Base-by-base conservation (phyloP, 345 rosid species). In the Theobroma cacao region DNA sequence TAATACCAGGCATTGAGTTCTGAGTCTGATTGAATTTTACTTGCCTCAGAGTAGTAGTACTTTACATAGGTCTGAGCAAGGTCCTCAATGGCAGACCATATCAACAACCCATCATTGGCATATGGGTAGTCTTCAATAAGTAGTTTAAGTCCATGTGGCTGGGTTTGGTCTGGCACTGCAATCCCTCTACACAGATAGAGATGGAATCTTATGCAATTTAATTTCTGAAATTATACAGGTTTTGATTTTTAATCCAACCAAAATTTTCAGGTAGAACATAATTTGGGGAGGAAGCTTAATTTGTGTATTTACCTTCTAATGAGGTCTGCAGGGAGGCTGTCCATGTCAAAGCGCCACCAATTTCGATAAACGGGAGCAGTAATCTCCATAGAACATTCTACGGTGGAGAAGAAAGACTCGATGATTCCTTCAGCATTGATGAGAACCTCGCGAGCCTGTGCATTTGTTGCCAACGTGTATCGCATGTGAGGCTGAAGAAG, bases 401-500 rank as follows among this genome's bases (percentile, higher is more conserved):
- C 98, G 11, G 98, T 94, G 10, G 98, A 90, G 92, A 95, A 93
- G 77, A 91, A 85, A 9, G 84, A 50, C 78, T 93, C 98, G 6
- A 93, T 91, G 69, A 95, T 93, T 81, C 91, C 98, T 72, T 91
- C 98, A 8, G 91, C 97, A 58, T 77, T 91, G 81, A 95, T 82
- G 72, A 95, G 79, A 69, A 72, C 84, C 80, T 95, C 97, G 55
- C 98, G 85, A 13, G 98, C 98, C 77, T 86, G 56, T 12, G 89
- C 95, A 67, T 95, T 95, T 89, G 93, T 95, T 86, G 93, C 97
- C 30, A 93, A 78, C 1, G 95, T 95, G 72, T 95, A 95, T 7
- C 98, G 88, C 98, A 93, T 95, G 85, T 93, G 97, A 6, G 98
- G 97, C 74, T 95, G 95, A 79, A 95, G 74, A 34, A 95, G 90